phyloP scores from a whole-genome alignment of 1,284 basidiomycete species.

The Austroboletus novae-zelandiae region DNA sequence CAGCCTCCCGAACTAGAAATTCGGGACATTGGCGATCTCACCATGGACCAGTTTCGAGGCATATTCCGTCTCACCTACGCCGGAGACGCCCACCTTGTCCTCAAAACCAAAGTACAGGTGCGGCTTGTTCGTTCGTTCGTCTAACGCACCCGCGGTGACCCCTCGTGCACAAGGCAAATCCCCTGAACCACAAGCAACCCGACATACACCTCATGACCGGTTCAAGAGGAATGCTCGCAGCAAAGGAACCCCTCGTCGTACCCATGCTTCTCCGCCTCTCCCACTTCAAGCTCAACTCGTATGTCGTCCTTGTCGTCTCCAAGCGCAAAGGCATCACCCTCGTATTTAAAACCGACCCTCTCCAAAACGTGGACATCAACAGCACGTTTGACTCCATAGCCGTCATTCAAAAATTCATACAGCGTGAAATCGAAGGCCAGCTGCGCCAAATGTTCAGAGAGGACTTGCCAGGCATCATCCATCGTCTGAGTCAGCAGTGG shows the following conservation, averaged over 20 bases:
- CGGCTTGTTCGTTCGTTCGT: slow-evolving; percentile 15
- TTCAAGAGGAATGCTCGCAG: slow-evolving; percentile 83
- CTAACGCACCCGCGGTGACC: slow-evolving; percentile 2
- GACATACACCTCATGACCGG: slow-evolving; percentile 77
- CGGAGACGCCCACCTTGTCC: slow-evolving; percentile 94
- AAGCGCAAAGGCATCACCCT: slow-evolving; percentile 97
- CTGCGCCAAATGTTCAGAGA: slow-evolving; percentile 97
- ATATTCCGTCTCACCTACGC: slow-evolving; percentile 96
- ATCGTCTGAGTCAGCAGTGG: slow-evolving; percentile 94
- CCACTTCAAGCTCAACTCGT: slow-evolving; percentile 89
- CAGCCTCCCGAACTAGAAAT: slow-evolving; percentile 97
- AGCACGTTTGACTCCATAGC: slow-evolving; percentile 98
- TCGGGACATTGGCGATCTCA: slow-evolving; percentile 96
- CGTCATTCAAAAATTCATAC: slow-evolving; percentile 96
- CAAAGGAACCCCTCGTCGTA: slow-evolving; percentile 90
- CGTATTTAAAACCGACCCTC: slow-evolving; percentile 99
- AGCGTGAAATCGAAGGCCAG: slow-evolving; percentile 96
- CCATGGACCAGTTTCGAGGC: slow-evolving; percentile 93
- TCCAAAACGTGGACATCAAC: slow-evolving; percentile 97
- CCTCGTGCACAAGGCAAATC: slow-evolving; percentile 72
- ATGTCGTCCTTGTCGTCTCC: slow-evolving; percentile 96
- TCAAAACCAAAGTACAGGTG: slow-evolving; percentile 96
- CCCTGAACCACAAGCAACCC: slow-evolving; percentile 86
- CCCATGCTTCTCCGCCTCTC: slow-evolving; percentile 99
- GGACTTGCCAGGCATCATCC: slow-evolving; percentile 96